phyloP scores from a whole-genome alignment of 805 yeast genomes.

The Lipomyces chichibuensis region DNA sequence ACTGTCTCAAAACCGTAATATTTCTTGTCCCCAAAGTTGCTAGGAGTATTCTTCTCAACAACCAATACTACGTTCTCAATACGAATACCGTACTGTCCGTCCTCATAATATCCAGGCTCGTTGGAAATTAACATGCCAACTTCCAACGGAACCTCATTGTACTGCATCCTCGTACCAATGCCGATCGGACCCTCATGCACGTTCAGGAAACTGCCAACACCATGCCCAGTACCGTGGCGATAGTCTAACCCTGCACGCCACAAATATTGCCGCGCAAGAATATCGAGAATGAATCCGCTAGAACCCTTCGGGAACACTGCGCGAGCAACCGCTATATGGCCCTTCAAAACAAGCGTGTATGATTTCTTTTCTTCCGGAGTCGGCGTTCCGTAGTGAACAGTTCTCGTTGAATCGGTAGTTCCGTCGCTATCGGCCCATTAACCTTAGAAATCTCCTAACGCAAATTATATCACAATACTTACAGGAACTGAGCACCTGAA shows the following conservation, averaged over 20 bases:
- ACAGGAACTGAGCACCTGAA: constrained; percentile 83
- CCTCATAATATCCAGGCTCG: constrained; percentile 94
- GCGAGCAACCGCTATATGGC: constrained; percentile 83
- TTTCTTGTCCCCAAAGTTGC: constrained; percentile 57
- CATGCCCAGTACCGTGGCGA: constrained; percentile 96
- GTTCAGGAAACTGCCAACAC: constrained; percentile 87
- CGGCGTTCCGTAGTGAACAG: constrained; percentile 69
- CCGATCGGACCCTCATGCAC: constrained; percentile 97
- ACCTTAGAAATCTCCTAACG: not conserved
- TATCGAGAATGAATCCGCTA: constrained; percentile 75
- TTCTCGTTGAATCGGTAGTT: constrained; percentile 94
- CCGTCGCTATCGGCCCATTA: constrained; percentile 58
- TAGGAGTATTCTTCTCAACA: constrained; percentile 46
- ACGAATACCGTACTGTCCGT: constrained; percentile 87
- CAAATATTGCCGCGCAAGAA: constrained; percentile 78
- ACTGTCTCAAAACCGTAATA: constrained; percentile 78
- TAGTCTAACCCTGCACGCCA: constrained; percentile 85
- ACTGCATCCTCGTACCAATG: constrained; percentile 57
- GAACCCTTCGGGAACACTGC: constrained; percentile 77
- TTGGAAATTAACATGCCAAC: constrained; percentile 80
- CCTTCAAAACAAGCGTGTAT: constrained; percentile 86
- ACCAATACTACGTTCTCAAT: constrained; percentile 81
- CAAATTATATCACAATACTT: not conserved
- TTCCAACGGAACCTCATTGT: constrained; percentile 54
- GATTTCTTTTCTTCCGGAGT: constrained; percentile 60